These are phyloP conservation scores for Oleoguttula mirabilis DNA, from an alignment of 495 filamentous ascomycete species.

Conservation along the genomic window DNA sequence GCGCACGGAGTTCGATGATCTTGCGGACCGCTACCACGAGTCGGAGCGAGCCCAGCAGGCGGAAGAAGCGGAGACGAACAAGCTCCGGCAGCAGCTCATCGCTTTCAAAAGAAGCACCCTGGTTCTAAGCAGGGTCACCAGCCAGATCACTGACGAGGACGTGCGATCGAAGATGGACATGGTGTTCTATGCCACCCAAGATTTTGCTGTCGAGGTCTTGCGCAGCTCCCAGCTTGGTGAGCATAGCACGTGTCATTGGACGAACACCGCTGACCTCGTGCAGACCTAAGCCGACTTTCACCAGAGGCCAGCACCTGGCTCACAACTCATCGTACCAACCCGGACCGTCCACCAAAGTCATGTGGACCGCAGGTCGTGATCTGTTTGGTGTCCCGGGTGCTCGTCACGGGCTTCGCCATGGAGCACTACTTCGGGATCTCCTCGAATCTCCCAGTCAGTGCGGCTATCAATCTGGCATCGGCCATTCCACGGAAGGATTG, in stretches of 20 bases:
- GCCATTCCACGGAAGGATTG: too few relatives aligned
- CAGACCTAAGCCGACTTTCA: background rate
- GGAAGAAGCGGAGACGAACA: background rate
- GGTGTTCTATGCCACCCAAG: slow-evolving; percentile 6
- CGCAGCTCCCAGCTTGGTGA: slow-evolving; percentile 1
- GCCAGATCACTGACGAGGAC: background rate
- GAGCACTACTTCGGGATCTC: too few relatives aligned
- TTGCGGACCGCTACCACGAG: background rate
- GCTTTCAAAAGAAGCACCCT: background rate
- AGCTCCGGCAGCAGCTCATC: background rate
- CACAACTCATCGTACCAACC: background rate
- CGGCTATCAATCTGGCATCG: too few relatives aligned
- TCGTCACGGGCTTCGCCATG: too few relatives aligned
- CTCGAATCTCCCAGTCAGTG: too few relatives aligned
- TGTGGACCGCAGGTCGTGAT: background rate
- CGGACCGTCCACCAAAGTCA: background rate
- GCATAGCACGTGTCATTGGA: background rate
- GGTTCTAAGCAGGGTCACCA: background rate
- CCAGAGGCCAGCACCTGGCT: background rate
- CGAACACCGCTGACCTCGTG: background rate
- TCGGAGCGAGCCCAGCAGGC: background rate
- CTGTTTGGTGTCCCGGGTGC: background rate
- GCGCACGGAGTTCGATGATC: background rate
- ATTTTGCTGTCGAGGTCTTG: slow-evolving; percentile 3
- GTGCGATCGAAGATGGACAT: background rate